Percentiles rank a stretch among this genome's conserved stretches.
These are phyloP conservation scores for Striga asiatica DNA, from an alignment of 257 asterid genomes.

Conservation along the genomic window DNA sequence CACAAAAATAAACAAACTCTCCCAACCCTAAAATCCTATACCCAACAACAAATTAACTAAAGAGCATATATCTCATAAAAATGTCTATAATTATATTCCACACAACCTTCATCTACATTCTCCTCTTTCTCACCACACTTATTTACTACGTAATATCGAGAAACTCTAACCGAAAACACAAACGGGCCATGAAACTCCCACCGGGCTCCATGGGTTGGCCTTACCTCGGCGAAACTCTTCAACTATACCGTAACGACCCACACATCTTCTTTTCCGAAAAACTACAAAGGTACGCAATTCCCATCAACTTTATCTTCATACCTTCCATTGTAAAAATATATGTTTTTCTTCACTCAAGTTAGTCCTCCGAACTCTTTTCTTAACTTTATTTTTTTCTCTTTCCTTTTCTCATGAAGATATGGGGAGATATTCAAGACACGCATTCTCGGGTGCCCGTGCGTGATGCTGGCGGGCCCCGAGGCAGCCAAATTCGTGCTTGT, in stretches of 20 bases:
- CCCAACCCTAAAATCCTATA: not conserved
- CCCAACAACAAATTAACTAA: not conserved
- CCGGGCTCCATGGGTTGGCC: conserved; percentile 92
- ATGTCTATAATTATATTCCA: conserved; percentile 17
- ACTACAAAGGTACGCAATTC: conserved; percentile 45
- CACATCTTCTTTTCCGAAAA: conserved; percentile 45
- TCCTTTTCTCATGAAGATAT: conserved; percentile 25
- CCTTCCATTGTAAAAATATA: too few relatives aligned
- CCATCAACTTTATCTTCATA: not conserved
- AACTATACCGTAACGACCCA: conserved; percentile 60
- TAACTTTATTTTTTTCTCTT: not conserved
- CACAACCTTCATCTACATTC: conserved; percentile 21
- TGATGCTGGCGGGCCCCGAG: conserved; percentile 77
- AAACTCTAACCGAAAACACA: conserved; percentile 16
- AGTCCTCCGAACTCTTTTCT: not conserved
- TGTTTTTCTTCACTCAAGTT: too few relatives aligned
- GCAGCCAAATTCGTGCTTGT: conserved; percentile 62
- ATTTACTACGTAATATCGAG: conserved; percentile 29
- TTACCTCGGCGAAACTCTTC: conserved; percentile 65
- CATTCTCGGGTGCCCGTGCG: conserved; percentile 71
- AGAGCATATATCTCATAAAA: too few relatives aligned
- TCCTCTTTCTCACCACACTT: conserved; percentile 38
- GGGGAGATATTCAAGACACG: conserved; percentile 74
- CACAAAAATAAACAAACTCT: too few relatives aligned
- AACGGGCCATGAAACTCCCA: conserved; percentile 25